Evolutionary conservation across 1,284 basidiomycete species (phyloP), one percentile per base, ranked within the genome.

Genomic region (Neonothopanus nambi): DNA sequence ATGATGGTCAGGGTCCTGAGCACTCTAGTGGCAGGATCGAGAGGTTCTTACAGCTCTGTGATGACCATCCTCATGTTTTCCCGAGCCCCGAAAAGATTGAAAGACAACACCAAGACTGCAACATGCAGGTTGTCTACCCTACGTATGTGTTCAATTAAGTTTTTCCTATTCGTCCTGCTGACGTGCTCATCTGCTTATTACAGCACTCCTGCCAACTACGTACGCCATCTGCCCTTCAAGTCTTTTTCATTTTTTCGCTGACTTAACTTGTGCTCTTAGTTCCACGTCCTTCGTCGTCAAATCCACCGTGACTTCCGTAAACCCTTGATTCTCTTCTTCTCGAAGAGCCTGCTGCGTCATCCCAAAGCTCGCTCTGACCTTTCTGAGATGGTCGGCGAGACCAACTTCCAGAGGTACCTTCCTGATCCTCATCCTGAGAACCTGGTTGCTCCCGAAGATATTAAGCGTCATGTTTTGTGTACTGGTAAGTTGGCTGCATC

Each of bases 1-100:
- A 95, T 76, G 97, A 99, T 71, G 97, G 97, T 28, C 97, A 99
- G 70, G 97, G 97, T 41, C 97, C 97, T 2, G 97, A 99, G 70
- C 97, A 99, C 77, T 98, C 96, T 21, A 95, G 93, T 65, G 97
- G 91, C 51, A 84, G 97, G 57, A 83, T 98, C 51, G 97, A 99
- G 76, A 84, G 97, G 43, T 99, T 98, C 87, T 76, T 99, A 63
- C 95, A 98, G 75, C 83, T 99, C 38, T 97, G 95, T 66, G 97
- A 98, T 71, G 97, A 99, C 67, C 95, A 99, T 70, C 96, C 96
- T 9, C 83, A 95, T 70, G 69, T 89, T 61, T 98, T 87, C 85
- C 97, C 97, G 4, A 85, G 85, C 1, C 81, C 82, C 1, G 87
- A 97, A 71, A 95, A 96, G 80, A 77, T 95, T 60, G 92, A 95